These are phyloP conservation scores for Phascolomyces articulosus DNA, from an alignment of 371 early-diverging fungal genomes.

Conservation along the genomic window DNA sequence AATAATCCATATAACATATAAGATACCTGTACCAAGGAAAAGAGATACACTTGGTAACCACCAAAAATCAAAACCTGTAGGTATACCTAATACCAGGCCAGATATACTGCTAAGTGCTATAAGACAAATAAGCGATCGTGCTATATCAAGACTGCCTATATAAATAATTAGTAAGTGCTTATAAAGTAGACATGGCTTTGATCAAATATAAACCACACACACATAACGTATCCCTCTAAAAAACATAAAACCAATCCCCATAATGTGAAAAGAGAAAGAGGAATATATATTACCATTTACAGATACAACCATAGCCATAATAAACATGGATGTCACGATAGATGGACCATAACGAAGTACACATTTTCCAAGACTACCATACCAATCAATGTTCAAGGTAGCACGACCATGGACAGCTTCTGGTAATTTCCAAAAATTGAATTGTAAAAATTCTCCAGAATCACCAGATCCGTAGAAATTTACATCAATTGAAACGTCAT, in stretches of 20 bases:
- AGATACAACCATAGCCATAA: constrained; percentile 3
- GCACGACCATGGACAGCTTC: constrained; percentile 27
- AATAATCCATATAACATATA: constrained; percentile 49
- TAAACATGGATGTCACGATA: constrained; percentile 35
- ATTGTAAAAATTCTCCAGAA: constrained; percentile 27
- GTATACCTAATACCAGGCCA: not conserved
- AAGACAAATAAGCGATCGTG: not conserved
- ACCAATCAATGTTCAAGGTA: constrained; percentile 66
- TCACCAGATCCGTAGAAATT: constrained; percentile 27
- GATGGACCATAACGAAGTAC: constrained; percentile 65
- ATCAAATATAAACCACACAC: too few relatives aligned
- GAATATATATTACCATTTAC: not conserved
- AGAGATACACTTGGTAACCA: constrained; percentile 58
- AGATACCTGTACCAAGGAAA: constrained; percentile 67
- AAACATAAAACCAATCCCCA: too few relatives aligned
- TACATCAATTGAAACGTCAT: constrained; percentile 14
- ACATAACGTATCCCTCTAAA: too few relatives aligned
- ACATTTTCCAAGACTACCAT: constrained; percentile 70
- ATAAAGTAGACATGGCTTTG: too few relatives aligned
- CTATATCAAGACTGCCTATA: constrained; percentile 20
- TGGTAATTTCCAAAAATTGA: constrained; percentile 65
- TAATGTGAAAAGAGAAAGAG: not conserved
- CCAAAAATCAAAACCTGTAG: constrained; percentile 27
- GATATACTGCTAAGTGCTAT: not conserved
- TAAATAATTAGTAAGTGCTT: not conserved